phyloP scores from a whole-genome alignment of 2,329 filamentous ascomycete species.

The Cercospora canescens region DNA sequence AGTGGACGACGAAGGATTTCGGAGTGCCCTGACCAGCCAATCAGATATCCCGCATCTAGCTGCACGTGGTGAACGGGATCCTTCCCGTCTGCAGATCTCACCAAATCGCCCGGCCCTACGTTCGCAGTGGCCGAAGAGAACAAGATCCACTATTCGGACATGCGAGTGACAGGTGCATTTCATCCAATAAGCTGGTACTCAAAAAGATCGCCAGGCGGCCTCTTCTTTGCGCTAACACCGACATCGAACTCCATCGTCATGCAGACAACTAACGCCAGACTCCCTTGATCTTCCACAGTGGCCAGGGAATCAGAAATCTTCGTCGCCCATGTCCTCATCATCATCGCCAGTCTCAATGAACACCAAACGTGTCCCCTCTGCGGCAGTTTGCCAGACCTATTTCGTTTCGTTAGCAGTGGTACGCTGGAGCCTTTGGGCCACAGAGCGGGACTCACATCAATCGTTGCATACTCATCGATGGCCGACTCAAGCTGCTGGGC shows the following conservation, averaged over 20 bases:
- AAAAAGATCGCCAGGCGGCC: slow-evolving; percentile 19
- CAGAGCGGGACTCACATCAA: slow-evolving; percentile 71
- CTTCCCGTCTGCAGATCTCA: background rate
- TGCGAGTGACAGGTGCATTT: slow-evolving; percentile 11
- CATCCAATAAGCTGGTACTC: slow-evolving; percentile 11
- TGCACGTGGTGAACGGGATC: background rate
- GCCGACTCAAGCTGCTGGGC: slow-evolving; percentile 86
- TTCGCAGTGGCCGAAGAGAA: slow-evolving; percentile 13
- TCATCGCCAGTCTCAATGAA: slow-evolving; percentile 56
- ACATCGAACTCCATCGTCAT: background rate
- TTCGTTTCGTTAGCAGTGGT: slow-evolving; percentile 33
- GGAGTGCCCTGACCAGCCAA: background rate
- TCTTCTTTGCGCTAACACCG: slow-evolving; percentile 22
- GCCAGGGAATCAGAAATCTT: slow-evolving; percentile 28
- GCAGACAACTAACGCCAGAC: slow-evolving; percentile 16
- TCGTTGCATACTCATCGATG: slow-evolving; percentile 81
- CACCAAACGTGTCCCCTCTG: slow-evolving; percentile 54
- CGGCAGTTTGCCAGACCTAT: slow-evolving; percentile 58
- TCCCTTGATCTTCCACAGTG: slow-evolving; percentile 7
- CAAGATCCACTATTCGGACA: background rate
- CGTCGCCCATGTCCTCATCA: slow-evolving; percentile 38
- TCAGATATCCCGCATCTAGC: background rate
- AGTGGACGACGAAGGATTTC: background rate
- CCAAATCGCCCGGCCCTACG: slow-evolving; percentile 1
- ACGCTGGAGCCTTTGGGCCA: background rate